A percentile compares a stretch with the other conserved stretches of the same genome.
phyloP scores from a whole-genome alignment of 2,329 filamentous ascomycete genomes.

The Fusarium sterilihyphosum region DNA sequence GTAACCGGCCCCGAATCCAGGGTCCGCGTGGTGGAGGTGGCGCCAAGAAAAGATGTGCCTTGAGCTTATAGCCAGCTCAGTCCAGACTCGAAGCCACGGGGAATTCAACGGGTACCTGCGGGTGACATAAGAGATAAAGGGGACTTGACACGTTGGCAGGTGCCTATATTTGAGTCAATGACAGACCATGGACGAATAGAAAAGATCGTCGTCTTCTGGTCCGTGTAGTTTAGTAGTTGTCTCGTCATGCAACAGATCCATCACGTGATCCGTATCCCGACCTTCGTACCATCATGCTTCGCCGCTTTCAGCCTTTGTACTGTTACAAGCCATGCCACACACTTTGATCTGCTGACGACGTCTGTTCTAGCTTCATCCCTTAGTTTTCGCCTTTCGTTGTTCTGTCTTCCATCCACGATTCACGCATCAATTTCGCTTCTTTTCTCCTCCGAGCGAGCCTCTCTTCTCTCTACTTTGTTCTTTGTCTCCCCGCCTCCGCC shows the following conservation, averaged over 20 bases:
- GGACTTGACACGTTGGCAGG: not conserved
- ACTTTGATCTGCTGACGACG: constrained; percentile 30
- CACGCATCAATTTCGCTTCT: not conserved
- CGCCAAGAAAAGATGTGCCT: constrained; percentile 34
- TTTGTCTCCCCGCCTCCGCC: constrained; percentile 33
- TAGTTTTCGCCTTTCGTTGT: constrained; percentile 31
- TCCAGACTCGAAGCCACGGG: constrained; percentile 12
- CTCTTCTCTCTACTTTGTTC: constrained; percentile 8
- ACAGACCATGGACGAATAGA: not conserved
- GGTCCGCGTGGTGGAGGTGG: constrained; percentile 37
- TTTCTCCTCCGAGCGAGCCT: constrained; percentile 6
- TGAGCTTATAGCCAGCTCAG: constrained; percentile 12
- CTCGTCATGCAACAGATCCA: not conserved
- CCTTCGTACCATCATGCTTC: constrained; percentile 28
- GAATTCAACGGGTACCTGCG: not conserved
- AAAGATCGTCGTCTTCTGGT: not conserved
- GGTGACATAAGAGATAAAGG: not conserved
- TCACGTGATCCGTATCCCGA: constrained; percentile 31
- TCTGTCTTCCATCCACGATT: constrained; percentile 17
- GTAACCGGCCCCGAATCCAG: constrained; percentile 33
- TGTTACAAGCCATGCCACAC: constrained; percentile 18
- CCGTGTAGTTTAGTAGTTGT: not conserved
- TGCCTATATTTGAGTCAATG: not conserved
- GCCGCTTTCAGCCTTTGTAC: constrained; percentile 33
- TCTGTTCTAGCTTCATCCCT: constrained; percentile 32